phyloP scores from a whole-genome alignment of 257 asterid genomes.

The Avicennia marina region DNA sequence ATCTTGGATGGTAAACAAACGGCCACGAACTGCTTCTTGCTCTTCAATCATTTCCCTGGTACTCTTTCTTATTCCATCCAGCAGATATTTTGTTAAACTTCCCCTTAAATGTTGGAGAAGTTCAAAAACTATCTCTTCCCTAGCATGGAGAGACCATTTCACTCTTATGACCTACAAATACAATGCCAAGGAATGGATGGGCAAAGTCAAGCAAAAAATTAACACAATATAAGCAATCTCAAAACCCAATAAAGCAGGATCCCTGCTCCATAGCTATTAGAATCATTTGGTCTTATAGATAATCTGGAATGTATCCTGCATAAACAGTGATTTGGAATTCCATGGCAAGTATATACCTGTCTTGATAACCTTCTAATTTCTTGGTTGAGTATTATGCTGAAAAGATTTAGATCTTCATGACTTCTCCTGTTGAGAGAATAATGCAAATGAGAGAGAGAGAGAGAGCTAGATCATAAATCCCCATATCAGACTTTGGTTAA shows the following conservation, averaged over 20 bases:
- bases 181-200: background rate
- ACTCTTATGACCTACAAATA: conserved; percentile 75
- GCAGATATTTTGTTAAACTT: conserved; percentile 42
- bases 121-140: conserved; percentile 95
- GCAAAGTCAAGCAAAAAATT: background rate
- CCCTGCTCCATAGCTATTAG: too few species aligned
- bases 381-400: conserved; percentile 78
- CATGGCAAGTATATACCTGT: conserved; percentile 48
- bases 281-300: too few species aligned
- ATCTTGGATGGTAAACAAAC: conserved; percentile 93
- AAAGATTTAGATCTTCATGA: conserved; percentile 72
- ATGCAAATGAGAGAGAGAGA: conserved; percentile 8
- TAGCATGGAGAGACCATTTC: conserved; percentile 96
- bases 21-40: conserved; percentile 98
- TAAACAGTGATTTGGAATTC: background rate
- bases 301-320: too few species aligned
- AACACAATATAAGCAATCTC: background rate
- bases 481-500: conserved; percentile 9
- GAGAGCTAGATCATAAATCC: background rate
- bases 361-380: conserved; percentile 83
- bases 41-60: conserved; percentile 94
- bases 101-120: conserved; percentile 93
- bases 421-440: conserved; percentile 55
- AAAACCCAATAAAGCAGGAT: background rate
- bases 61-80: conserved; percentile 75